Evolutionary conservation across 768 basidiomycete species (phyloP), one percentile per base, ranked within the genome.

Genomic region (Scleroderma citrinum): DNA sequence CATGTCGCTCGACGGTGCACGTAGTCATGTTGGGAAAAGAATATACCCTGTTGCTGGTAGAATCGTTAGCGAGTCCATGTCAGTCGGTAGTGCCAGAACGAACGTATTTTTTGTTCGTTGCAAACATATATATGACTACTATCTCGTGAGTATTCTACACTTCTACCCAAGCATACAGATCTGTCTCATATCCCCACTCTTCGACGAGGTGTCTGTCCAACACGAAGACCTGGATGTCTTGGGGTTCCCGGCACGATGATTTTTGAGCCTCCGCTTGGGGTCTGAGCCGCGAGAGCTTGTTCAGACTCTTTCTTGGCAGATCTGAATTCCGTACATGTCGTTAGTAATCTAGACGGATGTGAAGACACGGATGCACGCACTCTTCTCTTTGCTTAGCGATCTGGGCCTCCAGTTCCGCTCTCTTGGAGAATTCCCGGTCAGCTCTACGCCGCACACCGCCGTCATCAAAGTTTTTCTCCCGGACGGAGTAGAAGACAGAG

Each of bases 381-480:
- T 79, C 83, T 74, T 87, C 86, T 47, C 90, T 78, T 56, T 89
- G 81, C 48, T 76, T 77, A 12, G 90, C 90, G 73, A 97, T 95
- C 70, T 94, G 87, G 21, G 83, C 84, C 71, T 98, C 93, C 12
- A 96, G 69, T 66, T 97, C 92, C 1, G 92, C 91, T 62, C 79
- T 82, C 69, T 83, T 90, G 23, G 88, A 91, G 68, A 97, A 96
- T 64, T 97, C 94, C 40, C 85, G 78, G 62, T 94, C 91, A 12
- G 88, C 82, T 51, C 81, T 80, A 10, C 84, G 77, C 44, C 87
- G 76, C 50, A 79, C 81, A 16, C 90, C 86, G 34, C 86, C 74
- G 51, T 89, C 93, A 61, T 96, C 93, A 61, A 98, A 97, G 72
- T 91, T 91, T 76, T 96, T 96, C 71, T 97, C 94, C 63, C 93